Conservation (phyloP, 257 asterid species). For the Ocimum tenuiflorum region DNA sequence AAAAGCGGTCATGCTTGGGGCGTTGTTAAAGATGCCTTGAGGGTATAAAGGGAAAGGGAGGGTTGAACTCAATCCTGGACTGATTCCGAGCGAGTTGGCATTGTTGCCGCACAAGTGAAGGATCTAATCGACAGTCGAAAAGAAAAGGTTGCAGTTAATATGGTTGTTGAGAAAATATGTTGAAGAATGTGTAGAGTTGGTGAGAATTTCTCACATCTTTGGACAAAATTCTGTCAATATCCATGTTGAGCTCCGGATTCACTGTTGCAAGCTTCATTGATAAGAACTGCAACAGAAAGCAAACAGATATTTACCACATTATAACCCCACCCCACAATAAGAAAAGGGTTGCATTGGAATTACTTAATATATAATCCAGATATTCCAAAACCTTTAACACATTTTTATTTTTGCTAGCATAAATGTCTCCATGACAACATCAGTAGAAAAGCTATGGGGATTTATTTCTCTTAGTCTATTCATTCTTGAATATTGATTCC, state of each 20-base stretch:
- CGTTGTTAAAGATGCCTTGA: constrained; percentile 40
- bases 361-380: too few relatives aligned
- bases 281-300: constrained; percentile 50
- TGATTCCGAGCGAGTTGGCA: constrained; percentile 30
- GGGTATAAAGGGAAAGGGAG: constrained; percentile 47
- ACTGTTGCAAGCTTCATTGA: constrained; percentile 90
- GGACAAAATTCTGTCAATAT: constrained; percentile 56
- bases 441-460: neutral
- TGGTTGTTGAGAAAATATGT: neutral
- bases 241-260: constrained; percentile 65
- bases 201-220: constrained; percentile 52
- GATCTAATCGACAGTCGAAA: constrained; percentile 33
- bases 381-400: too few relatives aligned
- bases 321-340: neutral
- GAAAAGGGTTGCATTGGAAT: too few relatives aligned
- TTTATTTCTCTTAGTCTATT: neutral
- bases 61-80: constrained; percentile 27
- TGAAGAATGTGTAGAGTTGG: neutral
- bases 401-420: neutral
- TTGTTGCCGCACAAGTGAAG: constrained; percentile 53
- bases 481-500: too few relatives aligned
- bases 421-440: too few relatives aligned
- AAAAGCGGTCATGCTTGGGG: constrained; percentile 34
- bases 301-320: neutral
- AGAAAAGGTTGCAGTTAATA: constrained; percentile 6